A percentile compares a stretch with the other conserved stretches of the same genome.
phyloP scores from a whole-genome alignment of 2,329 filamentous ascomycete genomes.

The Fusarium chlamydosporum region DNA sequence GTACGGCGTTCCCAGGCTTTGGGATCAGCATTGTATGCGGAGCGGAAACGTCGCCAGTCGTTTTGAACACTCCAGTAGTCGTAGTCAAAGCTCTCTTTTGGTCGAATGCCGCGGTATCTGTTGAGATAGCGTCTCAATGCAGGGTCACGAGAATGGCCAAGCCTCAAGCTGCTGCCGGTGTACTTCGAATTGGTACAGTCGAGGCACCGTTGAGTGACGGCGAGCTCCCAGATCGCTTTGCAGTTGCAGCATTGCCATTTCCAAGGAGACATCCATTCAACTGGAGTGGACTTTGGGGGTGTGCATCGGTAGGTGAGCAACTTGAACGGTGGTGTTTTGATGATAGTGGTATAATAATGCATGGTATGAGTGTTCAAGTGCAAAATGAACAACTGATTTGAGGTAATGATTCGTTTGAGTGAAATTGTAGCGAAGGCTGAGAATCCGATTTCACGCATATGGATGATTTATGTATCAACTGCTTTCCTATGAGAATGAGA shows the following conservation, averaged over 20 bases:
- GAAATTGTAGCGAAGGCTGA: not conserved
- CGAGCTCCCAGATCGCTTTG: conserved; percentile 41
- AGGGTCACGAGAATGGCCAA: not conserved
- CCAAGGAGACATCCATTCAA: conserved; percentile 44
- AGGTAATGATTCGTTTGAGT: not conserved
- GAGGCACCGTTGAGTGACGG: conserved; percentile 37
- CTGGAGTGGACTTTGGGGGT: conserved; percentile 13
- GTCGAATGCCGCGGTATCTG: not conserved
- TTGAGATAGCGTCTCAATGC: not conserved
- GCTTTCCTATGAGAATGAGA: not conserved
- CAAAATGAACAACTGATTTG: too few relatives aligned
- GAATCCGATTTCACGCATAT: not conserved
- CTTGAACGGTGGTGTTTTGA: not conserved
- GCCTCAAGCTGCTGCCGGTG: not conserved
- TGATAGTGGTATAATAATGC: not conserved
- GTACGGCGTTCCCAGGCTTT: conserved; percentile 16
- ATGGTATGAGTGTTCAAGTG: not conserved
- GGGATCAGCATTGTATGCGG: conserved; percentile 6
- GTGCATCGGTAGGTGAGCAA: conserved; percentile 8
- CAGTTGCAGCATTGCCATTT: conserved; percentile 56
- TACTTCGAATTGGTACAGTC: conserved; percentile 1
- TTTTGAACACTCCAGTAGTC: conserved; percentile 50
- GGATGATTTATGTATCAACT: not conserved
- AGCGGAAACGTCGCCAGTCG: conserved; percentile 50
- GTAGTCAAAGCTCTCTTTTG: conserved; percentile 50